Conservation (phyloP, 2,329 filamentous ascomycete genomes). For the Moelleriella libera region DNA sequence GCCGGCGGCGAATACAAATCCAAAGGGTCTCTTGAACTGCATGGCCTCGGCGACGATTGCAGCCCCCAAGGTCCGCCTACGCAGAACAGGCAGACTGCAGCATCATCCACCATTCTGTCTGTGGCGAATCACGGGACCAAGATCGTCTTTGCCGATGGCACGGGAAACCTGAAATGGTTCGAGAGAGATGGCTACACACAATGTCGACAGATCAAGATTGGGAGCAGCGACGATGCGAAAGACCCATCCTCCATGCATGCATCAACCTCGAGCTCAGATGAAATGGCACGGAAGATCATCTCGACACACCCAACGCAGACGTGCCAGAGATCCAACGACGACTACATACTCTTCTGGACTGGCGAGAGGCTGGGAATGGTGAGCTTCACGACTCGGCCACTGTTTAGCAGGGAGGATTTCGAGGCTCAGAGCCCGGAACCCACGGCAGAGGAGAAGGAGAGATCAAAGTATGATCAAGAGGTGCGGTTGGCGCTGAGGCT, state of each 20-base stretch:
- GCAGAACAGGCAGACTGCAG: slow-evolving; percentile 74
- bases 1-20: slow-evolving; percentile 85
- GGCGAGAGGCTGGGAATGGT: slow-evolving; percentile 70
- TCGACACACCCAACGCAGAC: slow-evolving; percentile 34
- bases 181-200: slow-evolving; percentile 67
- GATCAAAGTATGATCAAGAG: slow-evolving; percentile 47
- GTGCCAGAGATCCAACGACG: slow-evolving; percentile 28
- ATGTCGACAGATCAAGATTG: slow-evolving; percentile 38
- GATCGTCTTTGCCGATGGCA: slow-evolving; percentile 71
- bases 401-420: slow-evolving; percentile 36
- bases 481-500: slow-evolving; percentile 64
- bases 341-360: slow-evolving; percentile 76
- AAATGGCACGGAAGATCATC: slow-evolving; percentile 69
- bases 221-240: slow-evolving; percentile 32
- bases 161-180: slow-evolving; percentile 79
- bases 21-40: slow-evolving; percentile 82
- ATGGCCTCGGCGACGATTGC: slow-evolving; percentile 37
- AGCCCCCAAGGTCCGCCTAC: slow-evolving; percentile 32
- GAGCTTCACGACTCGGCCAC: slow-evolving; percentile 39
- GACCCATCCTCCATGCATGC: slow-evolving; percentile 35
- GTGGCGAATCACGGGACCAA: slow-evolving; percentile 70
- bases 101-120: slow-evolving; percentile 66
- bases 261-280: slow-evolving; percentile 41
- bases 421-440: slow-evolving; percentile 31
- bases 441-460: slow-evolving; percentile 33